Percentiles rank a stretch among this genome's conserved stretches.
Evolutionary conservation across 345 rosid genomes (phyloP).

Genomic region (Garcia nutans): DNA sequence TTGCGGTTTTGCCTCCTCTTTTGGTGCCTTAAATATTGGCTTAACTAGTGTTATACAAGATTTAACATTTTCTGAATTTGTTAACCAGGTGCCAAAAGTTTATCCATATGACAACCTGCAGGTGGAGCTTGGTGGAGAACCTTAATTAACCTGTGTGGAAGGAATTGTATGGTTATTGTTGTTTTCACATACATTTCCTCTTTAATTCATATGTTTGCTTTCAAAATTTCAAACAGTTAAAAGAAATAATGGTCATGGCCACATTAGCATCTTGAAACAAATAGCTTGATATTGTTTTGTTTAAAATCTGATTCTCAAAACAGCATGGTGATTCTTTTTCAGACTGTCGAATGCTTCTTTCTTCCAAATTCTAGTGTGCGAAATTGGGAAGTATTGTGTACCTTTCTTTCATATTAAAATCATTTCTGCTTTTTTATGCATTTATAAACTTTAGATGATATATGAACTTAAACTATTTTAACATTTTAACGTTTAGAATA

Average conservation of each 20-base stretch:
- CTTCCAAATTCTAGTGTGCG: too few relatives aligned
- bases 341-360: background rate
- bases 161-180: slow-evolving; percentile 8
- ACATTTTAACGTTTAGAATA: too few relatives aligned
- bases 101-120: slow-evolving; percentile 92
- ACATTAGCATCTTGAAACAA: slow-evolving; percentile 17
- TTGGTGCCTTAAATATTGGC: background rate
- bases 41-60: background rate
- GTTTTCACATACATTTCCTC: slow-evolving; percentile 4
- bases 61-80: slow-evolving; percentile 6
- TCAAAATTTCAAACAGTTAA: slow-evolving; percentile 7
- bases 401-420: too few relatives aligned
- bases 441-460: too few relatives aligned
- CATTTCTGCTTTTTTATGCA: too few relatives aligned
- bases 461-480: too few relatives aligned
- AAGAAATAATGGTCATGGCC: slow-evolving; percentile 29
- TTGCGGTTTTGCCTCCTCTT: background rate
- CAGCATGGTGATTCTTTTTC: background rate
- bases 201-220: slow-evolving; percentile 12
- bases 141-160: slow-evolving; percentile 20
- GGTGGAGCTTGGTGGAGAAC: slow-evolving; percentile 97
- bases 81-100: slow-evolving; percentile 73
- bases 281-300: slow-evolving; percentile 14
- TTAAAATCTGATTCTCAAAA: background rate
- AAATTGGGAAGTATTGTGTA: background rate